Evolutionary conservation across 2,329 filamentous ascomycete species (phyloP).

Genomic region (Fusarium burgessii): DNA sequence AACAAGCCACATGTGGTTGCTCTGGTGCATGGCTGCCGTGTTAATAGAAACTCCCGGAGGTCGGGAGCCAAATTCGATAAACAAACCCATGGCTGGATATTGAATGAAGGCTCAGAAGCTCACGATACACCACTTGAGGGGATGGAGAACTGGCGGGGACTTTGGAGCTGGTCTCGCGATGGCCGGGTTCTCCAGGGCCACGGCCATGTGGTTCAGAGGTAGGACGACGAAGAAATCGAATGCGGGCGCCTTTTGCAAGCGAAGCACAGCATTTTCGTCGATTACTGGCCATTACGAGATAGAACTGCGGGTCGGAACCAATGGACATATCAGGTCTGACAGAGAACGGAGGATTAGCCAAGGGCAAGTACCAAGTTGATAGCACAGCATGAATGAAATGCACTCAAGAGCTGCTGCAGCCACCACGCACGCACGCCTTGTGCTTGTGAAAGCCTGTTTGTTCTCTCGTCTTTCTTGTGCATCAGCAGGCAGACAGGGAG

Average conservation of each 20-base stretch:
- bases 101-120: slow-evolving; percentile 2
- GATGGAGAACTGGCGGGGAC: slow-evolving; percentile 5
- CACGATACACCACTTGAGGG: slow-evolving; percentile 4
- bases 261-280: slow-evolving; percentile 36
- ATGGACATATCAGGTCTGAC: slow-evolving; percentile 25
- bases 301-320: slow-evolving; percentile 33
- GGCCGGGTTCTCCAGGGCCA: slow-evolving; percentile 19
- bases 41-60: slow-evolving; percentile 19
- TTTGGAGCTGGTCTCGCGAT: slow-evolving; percentile 23
- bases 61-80: slow-evolving; percentile 8
- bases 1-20: slow-evolving; percentile 32
- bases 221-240: slow-evolving; percentile 16
- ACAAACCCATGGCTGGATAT: slow-evolving; percentile 12
- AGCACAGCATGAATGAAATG: slow-evolving; percentile 34
- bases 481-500: background rate
- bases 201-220: slow-evolving; percentile 31
- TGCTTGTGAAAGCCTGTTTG: slow-evolving; percentile 42
- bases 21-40: slow-evolving; percentile 23
- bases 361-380: slow-evolving; percentile 22
- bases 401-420: slow-evolving; percentile 37
- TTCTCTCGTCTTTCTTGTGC: background rate
- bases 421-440: slow-evolving; percentile 30
- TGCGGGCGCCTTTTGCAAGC: slow-evolving; percentile 13
- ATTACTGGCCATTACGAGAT: slow-evolving; percentile 29
- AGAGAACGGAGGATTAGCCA: slow-evolving; percentile 24